Evolutionary conservation across 768 basidiomycete genomes (phyloP).

Genomic region (Collybiopsis confluens): DNA sequence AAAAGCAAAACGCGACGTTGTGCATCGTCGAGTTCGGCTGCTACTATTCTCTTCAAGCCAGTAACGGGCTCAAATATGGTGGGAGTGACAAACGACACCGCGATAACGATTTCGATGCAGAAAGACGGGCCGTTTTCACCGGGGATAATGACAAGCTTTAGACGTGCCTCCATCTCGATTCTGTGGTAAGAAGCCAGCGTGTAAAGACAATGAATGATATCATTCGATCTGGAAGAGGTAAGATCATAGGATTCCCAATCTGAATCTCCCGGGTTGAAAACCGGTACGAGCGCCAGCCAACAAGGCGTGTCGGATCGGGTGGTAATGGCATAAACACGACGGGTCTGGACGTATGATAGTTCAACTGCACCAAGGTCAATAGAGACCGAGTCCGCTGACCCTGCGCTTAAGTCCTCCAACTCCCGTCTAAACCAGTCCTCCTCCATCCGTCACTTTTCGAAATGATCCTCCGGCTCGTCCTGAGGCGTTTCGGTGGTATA

Average conservation of each 20-base stretch:
- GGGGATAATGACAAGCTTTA: slow-evolving; percentile 36
- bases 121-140: slow-evolving; percentile 38
- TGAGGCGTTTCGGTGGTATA: slow-evolving; percentile 21
- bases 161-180: slow-evolving; percentile 29
- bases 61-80: slow-evolving; percentile 30
- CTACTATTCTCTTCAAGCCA: slow-evolving; percentile 14
- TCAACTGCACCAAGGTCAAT: slow-evolving; percentile 26
- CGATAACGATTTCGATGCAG: slow-evolving; percentile 40
- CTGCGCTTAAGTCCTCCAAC: slow-evolving; percentile 18
- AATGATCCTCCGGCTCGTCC: slow-evolving; percentile 5
- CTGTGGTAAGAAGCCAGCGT: slow-evolving; percentile 33
- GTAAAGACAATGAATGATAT: slow-evolving; percentile 43
- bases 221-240: slow-evolving; percentile 24
- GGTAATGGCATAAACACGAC: slow-evolving; percentile 19
- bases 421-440: slow-evolving; percentile 23
- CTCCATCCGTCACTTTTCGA: slow-evolving; percentile 20
- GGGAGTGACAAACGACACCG: slow-evolving; percentile 37
- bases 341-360: slow-evolving; percentile 22
- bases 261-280: slow-evolving; percentile 24
- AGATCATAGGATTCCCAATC: slow-evolving; percentile 35
- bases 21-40: slow-evolving; percentile 46
- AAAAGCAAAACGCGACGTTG: slow-evolving; percentile 53
- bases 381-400: slow-evolving; percentile 24
- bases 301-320: slow-evolving; percentile 3
- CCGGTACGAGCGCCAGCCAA: slow-evolving; percentile 46